Evolutionary conservation across 495 filamentous ascomycete genomes (phyloP).

Genomic region (Letharia lupina): DNA sequence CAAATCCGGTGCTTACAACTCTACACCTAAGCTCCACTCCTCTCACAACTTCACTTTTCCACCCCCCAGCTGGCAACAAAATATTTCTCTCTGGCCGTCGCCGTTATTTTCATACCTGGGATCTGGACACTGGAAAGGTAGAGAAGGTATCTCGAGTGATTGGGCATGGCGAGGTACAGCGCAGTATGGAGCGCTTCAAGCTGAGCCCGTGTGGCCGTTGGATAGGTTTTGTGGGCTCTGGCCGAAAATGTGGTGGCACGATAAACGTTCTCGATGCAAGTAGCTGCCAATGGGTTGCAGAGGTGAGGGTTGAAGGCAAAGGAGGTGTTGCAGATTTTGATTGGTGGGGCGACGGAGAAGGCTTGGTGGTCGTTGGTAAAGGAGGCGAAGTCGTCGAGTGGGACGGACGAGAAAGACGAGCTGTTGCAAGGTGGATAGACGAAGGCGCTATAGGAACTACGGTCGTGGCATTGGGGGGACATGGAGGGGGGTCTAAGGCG

Average conservation of each 20-base stretch:
- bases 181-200: slow-evolving; percentile 82
- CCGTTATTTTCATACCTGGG: slow-evolving; percentile 91
- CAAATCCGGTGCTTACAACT: slow-evolving; percentile 82
- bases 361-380: slow-evolving; percentile 68
- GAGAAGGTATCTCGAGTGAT: slow-evolving; percentile 71
- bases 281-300: slow-evolving; percentile 82
- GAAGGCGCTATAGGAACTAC: slow-evolving; percentile 84
- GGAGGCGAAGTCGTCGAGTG: slow-evolving; percentile 93
- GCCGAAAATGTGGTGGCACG: slow-evolving; percentile 73
- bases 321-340: slow-evolving; percentile 80
- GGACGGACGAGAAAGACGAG: slow-evolving; percentile 53
- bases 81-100: slow-evolving; percentile 81
- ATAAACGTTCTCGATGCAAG: slow-evolving; percentile 74
- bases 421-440: slow-evolving; percentile 77
- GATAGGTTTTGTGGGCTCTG: slow-evolving; percentile 68
- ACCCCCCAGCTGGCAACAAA: slow-evolving; percentile 48
- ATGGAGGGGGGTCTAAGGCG: slow-evolving; percentile 40
- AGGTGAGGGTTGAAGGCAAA: slow-evolving; percentile 72
- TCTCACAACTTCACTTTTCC: slow-evolving; percentile 70
- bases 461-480: slow-evolving; percentile 67
- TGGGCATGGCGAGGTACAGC: slow-evolving; percentile 75
- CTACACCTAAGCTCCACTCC: slow-evolving; percentile 77
- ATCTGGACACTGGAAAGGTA: slow-evolving; percentile 68
- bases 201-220: slow-evolving; percentile 77
- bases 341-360: slow-evolving; percentile 82